These are phyloP conservation scores for Urtica urens DNA, from an alignment of 306 rosid genomes.

Conservation along the genomic window DNA sequence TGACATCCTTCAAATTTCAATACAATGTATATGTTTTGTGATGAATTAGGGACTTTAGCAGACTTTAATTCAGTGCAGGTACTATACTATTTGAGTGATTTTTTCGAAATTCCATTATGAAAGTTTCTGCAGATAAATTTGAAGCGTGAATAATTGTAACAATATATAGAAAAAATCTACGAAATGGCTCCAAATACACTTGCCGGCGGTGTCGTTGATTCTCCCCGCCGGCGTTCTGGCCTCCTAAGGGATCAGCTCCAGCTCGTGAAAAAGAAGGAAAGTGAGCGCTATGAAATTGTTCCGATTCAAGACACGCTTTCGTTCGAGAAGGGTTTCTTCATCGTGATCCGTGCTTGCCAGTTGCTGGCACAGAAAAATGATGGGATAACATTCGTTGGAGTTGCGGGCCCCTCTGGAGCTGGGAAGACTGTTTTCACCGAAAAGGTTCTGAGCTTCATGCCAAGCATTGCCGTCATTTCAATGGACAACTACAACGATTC, in stretches of 20 bases:
- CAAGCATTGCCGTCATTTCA: conserved; percentile 84
- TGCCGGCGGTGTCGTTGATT: conserved; percentile 49
- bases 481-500: conserved; percentile 97
- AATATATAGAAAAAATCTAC: no score
- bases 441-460: conserved; percentile 77
- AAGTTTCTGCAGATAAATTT: no score
- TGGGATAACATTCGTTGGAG: conserved; percentile 81
- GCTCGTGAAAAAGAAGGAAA: conserved; percentile 59
- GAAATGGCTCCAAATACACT: conserved; percentile 56
- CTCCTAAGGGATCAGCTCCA: conserved; percentile 85
- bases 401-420: conserved; percentile 99
- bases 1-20: no score
- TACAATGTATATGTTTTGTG: no score
- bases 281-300: conserved; percentile 68
- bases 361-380: conserved; percentile 84
- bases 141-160: no score
- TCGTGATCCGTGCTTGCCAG: conserved; percentile 89
- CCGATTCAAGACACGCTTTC: conserved; percentile 67
- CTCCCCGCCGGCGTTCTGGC: conserved; percentile 60
- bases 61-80: no score
- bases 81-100: no score
- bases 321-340: conserved; percentile 95
- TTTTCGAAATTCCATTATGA: no score
- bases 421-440: conserved; percentile 96
- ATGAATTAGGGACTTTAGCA: no score